A percentile compares a stretch with the other conserved stretches of the same genome.
Conservation (phyloP, 805 yeast species). For the Scheffersomyces lignosus region DNA sequence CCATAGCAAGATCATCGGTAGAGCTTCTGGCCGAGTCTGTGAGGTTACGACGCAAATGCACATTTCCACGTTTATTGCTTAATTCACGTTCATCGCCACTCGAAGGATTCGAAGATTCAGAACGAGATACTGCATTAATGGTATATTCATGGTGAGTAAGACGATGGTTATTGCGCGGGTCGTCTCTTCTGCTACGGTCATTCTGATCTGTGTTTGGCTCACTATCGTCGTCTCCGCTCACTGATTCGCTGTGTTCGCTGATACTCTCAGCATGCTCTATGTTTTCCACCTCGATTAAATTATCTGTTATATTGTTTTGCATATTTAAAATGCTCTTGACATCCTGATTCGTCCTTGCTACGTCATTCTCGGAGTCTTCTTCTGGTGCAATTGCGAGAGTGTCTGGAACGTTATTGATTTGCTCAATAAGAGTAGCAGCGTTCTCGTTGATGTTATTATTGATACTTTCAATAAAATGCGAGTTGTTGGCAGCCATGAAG, state of each 20-base stretch:
- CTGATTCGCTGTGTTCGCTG: too few relatives aligned
- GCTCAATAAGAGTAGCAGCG: background rate
- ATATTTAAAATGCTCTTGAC: too few relatives aligned
- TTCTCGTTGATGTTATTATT: background rate
- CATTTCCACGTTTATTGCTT: background rate
- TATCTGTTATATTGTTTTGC: too few relatives aligned
- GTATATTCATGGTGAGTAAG: too few relatives aligned
- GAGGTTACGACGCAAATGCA: background rate
- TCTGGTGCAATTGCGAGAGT: background rate
- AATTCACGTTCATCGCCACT: background rate
- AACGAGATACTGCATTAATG: too few relatives aligned
- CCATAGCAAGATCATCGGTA: slow-evolving; percentile 24
- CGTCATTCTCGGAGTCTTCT: background rate
- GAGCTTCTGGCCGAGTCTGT: slow-evolving; percentile 20
- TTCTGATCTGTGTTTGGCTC: too few relatives aligned
- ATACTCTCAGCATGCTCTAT: too few relatives aligned
- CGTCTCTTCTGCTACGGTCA: background rate
- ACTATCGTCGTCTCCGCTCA: too few relatives aligned
- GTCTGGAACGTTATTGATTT: background rate
- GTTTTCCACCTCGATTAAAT: background rate
- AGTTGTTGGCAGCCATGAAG: too few relatives aligned
- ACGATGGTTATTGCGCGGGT: background rate
- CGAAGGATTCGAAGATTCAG: background rate
- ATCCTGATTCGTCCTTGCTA: background rate
- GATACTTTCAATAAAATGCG: too few relatives aligned